Percentiles rank a stretch among this genome's conserved stretches.
Conservation (phyloP, 352 stramenopile species). For the Phytophthora uliginosa region DNA sequence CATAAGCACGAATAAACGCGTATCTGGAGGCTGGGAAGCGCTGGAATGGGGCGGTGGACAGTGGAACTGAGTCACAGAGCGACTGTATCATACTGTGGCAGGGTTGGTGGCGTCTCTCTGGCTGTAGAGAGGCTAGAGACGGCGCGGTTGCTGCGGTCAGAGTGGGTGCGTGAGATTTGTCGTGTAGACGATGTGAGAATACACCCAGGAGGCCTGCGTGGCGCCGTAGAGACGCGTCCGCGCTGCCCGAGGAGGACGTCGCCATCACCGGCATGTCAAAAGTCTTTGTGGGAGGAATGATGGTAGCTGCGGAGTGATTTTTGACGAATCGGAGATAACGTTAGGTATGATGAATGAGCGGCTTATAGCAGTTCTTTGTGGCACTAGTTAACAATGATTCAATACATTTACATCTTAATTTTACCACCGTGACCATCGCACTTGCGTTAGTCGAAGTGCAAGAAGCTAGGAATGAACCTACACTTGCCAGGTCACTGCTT, state of each 20-base stretch:
- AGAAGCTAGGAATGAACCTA: background rate
- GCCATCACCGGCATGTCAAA: conserved; percentile 34
- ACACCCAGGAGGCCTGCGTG: conserved; percentile 14
- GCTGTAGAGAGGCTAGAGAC: conserved; percentile 8
- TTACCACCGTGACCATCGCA: background rate
- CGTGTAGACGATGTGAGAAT: conserved; percentile 6
- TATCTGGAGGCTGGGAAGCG: conserved; percentile 41
- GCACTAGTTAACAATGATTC: background rate
- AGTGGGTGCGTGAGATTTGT: background rate
- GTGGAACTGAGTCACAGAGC: conserved; percentile 8
- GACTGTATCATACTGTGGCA: conserved; percentile 23
- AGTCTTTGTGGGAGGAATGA: conserved; percentile 26
- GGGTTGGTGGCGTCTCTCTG: background rate
- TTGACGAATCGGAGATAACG: conserved; percentile 12
- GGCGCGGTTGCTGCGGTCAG: conserved; percentile 9
- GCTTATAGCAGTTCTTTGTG: background rate
- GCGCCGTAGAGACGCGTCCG: conserved; percentile 12
- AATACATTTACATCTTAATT: background rate
- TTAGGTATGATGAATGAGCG: background rate
- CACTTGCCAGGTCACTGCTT: too few species aligned
- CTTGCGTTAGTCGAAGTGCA: background rate
- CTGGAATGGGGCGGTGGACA: conserved; percentile 29
- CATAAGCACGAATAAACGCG: conserved; percentile 27
- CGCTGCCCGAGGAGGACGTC: conserved; percentile 33
- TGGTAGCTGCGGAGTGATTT: conserved; percentile 13